These are phyloP conservation scores for Saccharum spontaneum DNA, from an alignment of 176 grass and related monocot genomes.

Conservation along the genomic window DNA sequence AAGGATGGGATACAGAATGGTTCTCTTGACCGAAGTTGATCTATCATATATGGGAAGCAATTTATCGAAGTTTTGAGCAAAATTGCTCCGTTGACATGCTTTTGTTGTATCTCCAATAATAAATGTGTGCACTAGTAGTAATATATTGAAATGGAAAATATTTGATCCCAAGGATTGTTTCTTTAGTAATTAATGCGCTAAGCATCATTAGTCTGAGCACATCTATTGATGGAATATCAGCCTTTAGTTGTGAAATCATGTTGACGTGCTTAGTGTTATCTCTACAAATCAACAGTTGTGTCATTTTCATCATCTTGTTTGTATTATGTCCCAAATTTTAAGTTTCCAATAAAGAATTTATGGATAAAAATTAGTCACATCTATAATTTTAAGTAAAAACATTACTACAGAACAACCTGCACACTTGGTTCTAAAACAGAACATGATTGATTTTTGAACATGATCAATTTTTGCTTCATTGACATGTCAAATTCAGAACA, in stretches of 20 bases:
- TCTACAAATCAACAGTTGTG: not conserved
- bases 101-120: constrained; percentile 34
- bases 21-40: constrained; percentile 37
- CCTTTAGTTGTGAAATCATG: not conserved
- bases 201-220: not conserved
- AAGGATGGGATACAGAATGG: constrained; percentile 73
- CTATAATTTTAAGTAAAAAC: not conserved
- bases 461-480: not conserved
- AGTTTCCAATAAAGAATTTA: not conserved
- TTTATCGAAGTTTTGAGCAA: constrained; percentile 26
- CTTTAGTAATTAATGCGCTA: not conserved
- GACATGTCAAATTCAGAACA: not conserved
- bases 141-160: not conserved
- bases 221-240: not conserved
- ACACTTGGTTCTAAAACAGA: not conserved
- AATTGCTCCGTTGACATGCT: constrained; percentile 25
- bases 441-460: not conserved
- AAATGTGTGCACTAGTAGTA: not conserved
- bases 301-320: not conserved
- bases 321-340: not conserved
- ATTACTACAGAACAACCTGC: not conserved
- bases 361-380: not conserved
- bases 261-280: not conserved
- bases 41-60: not conserved
- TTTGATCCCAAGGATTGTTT: not conserved